phyloP scores from a whole-genome alignment of 495 filamentous ascomycete genomes.

The Hamigera avellanea region DNA sequence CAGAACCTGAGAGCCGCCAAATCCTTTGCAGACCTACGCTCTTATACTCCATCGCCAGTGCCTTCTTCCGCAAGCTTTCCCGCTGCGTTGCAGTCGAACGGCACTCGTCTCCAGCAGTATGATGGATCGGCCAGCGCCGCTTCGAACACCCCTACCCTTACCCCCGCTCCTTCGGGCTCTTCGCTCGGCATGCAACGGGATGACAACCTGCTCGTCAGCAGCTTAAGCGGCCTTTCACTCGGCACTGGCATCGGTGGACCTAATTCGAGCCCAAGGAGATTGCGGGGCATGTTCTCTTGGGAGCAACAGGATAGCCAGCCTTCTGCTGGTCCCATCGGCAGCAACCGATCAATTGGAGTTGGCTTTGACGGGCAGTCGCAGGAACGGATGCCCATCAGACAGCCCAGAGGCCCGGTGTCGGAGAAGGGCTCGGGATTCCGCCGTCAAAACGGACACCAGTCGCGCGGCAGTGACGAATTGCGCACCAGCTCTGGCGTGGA shows the following conservation, averaged over 20 bases:
- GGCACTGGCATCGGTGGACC: constrained; percentile 48
- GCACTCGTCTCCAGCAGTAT: constrained; percentile 51
- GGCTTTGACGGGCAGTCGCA: constrained; percentile 52
- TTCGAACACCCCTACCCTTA: constrained; percentile 64
- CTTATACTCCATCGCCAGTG: constrained; percentile 88
- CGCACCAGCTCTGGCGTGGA: constrained; percentile 44
- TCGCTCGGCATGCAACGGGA: constrained; percentile 47
- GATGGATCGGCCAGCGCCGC: constrained; percentile 46
- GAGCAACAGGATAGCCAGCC: constrained; percentile 44
- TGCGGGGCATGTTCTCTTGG: constrained; percentile 56
- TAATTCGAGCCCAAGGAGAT: constrained; percentile 45
- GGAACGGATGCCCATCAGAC: constrained; percentile 62
- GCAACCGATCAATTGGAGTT: constrained; percentile 64
- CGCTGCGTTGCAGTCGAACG: constrained; percentile 52
- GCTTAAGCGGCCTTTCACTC: constrained; percentile 51
- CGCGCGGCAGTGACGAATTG: constrained; percentile 70
- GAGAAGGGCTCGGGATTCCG: constrained; percentile 72
- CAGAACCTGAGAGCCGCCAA: constrained; percentile 89
- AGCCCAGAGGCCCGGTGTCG: constrained; percentile 66
- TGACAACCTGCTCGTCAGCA: constrained; percentile 56
- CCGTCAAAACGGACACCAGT: constrained; percentile 70
- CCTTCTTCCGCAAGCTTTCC: constrained; percentile 82
- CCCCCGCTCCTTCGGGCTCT: constrained; percentile 59
- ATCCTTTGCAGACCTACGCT: constrained; percentile 90
- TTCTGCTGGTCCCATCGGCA: constrained; percentile 69